phyloP scores from a whole-genome alignment of 192 early-diverging fungal species.

The Coemansia sp. region DNA sequence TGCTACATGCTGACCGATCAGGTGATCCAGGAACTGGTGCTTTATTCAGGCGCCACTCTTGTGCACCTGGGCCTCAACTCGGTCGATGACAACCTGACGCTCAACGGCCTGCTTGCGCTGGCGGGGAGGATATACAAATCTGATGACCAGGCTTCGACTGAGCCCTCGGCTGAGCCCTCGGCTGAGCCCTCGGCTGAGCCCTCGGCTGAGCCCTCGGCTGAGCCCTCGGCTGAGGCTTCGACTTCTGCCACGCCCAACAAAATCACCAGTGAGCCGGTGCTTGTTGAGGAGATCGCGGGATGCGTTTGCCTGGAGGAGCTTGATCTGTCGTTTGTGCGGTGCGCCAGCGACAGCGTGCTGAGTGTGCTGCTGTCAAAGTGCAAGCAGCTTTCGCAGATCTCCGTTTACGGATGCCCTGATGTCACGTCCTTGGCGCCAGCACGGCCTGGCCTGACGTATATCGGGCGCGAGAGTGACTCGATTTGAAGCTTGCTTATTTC shows the following conservation, averaged over 20 bases:
- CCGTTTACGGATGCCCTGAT: conserved; percentile 74
- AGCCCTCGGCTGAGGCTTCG: no score
- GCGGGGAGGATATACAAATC: conserved; percentile 30
- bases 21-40: conserved; percentile 58
- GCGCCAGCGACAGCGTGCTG: conserved; percentile 70
- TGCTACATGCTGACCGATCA: conserved; percentile 67
- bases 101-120: conserved; percentile 55
- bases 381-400: conserved; percentile 54
- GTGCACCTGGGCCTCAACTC: conserved; percentile 65
- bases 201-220: no score
- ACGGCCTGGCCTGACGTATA: conserved; percentile 54
- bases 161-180: no score
- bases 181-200: no score
- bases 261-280: conserved; percentile 4
- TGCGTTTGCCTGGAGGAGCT: conserved; percentile 59
- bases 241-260: no score
- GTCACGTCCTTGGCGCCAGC: conserved; percentile 57
- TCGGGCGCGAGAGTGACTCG: conserved; percentile 62
- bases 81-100: conserved; percentile 65
- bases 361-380: conserved; percentile 57
- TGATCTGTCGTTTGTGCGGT: conserved; percentile 77
- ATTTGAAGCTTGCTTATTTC: conserved; percentile 16
- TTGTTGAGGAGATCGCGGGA: conserved; percentile 20
- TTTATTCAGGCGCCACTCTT: conserved; percentile 61
- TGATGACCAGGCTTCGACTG: neutral